Percentiles rank a stretch among this genome's conserved stretches.
phyloP scores from a whole-genome alignment of 495 filamentous ascomycete species.

The Lasiosphaeria ovina region DNA sequence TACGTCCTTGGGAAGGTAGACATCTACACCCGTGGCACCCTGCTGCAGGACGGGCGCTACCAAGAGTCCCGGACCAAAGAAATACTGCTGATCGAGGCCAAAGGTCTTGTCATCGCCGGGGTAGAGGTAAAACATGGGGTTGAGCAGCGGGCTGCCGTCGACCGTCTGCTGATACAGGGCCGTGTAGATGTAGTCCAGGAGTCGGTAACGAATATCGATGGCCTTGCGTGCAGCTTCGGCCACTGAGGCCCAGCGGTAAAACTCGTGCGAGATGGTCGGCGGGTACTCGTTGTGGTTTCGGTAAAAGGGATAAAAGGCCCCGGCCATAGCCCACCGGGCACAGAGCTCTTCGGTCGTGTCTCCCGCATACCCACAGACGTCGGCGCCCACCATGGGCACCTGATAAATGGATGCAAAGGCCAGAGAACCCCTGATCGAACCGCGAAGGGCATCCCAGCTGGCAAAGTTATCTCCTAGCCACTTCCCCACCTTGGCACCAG shows the following conservation, averaged over 20 bases:
- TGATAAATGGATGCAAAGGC: slow-evolving; percentile 80
- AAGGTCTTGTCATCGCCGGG: slow-evolving; percentile 63
- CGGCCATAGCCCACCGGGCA: slow-evolving; percentile 78
- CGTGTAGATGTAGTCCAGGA: slow-evolving; percentile 84
- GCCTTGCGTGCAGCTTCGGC: slow-evolving; percentile 64
- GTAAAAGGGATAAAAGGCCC: slow-evolving; percentile 81
- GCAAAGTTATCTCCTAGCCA: slow-evolving; percentile 87
- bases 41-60: slow-evolving; percentile 68
- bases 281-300: slow-evolving; percentile 66
- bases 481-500: slow-evolving; percentile 74
- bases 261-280: slow-evolving; percentile 62
- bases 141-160: slow-evolving; percentile 68
- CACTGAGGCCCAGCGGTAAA: slow-evolving; percentile 70
- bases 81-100: slow-evolving; percentile 64
- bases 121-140: slow-evolving; percentile 71
- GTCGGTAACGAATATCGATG: slow-evolving; percentile 71
- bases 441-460: slow-evolving; percentile 69
- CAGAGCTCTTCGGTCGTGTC: slow-evolving; percentile 78
- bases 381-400: slow-evolving; percentile 76
- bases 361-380: slow-evolving; percentile 75
- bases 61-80: slow-evolving; percentile 70
- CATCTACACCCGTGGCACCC: slow-evolving; percentile 60
- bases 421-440: slow-evolving; percentile 65
- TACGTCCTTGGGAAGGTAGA: slow-evolving; percentile 71
- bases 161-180: slow-evolving; percentile 61